Evolutionary conservation across 257 asterid species (phyloP), one percentile per base, ranked within the genome.

Genomic region (Asclepias syriaca): DNA sequence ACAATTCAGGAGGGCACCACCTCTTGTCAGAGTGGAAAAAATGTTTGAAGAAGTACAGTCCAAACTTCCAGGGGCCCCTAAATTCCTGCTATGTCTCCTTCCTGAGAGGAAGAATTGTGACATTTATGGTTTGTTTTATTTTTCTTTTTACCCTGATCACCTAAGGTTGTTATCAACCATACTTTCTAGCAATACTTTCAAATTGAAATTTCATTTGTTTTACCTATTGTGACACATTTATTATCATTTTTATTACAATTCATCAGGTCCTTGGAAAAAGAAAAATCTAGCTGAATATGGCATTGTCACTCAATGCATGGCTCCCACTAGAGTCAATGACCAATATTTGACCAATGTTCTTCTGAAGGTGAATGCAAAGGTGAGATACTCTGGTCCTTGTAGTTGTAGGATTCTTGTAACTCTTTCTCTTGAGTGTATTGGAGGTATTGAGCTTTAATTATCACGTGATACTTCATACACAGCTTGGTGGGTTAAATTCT

Each of bases 401-500:
- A 5, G 63, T 64, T 65, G 15, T 66, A 13, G 67, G 32, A 39
- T 43, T 16, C 10, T 72, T 72, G 66, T 40, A 27, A 3, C 74
- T 58, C 21, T 45, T 34, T 29, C 69, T 39, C 22, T 18, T 34
- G 13, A 24, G 9, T 22, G n/a, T 14, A 40, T 21, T 14, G 27
- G 50, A 15, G 19, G 12, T 50, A 18, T 65, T 57, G n/a, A 46
- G 18, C 10, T 70, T 21, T 24, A 19, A 34, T 32, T 14, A 63
- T 72, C 43, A 50, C 14, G 37, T 54, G 45, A 14, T 74, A n/a
- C 48, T 7, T 22, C 69, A 14, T 57, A 72, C 65, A 78, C 90
- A 93, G 97, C 95, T 93, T 58, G 98, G 98, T 66, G 98, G 98
- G 19, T 71, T 90, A 54, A 93, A 88, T 78, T 89, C 98, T 50